Evolutionary conservation across 1,284 basidiomycete species (phyloP), one percentile per base, ranked within the genome.

Genomic region (Ustanciosporium gigantosporum): DNA sequence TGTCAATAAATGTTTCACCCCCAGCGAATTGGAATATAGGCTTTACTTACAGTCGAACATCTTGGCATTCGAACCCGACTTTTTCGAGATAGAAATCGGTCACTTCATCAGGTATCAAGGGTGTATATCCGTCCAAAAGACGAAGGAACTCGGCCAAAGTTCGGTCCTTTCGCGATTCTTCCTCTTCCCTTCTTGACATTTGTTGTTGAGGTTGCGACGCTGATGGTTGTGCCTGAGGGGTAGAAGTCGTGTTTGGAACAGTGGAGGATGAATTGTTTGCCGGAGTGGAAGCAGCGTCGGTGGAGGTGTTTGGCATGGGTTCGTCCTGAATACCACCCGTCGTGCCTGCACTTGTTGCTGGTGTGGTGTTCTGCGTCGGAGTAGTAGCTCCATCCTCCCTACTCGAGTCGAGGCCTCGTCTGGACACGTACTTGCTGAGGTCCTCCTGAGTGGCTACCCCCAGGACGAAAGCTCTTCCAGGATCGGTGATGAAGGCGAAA

Each of bases 11-110:
- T 15, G 8, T 20, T 15, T n/a, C n/a, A n/a, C n/a, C n/a, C n/a
- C n/a, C n/a, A n/a, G n/a, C n/a, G n/a, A n/a, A n/a, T n/a, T 20
- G 16, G 19, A 24, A n/a, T n/a, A n/a, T 29, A 29, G 27, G 11
- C 27, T 29, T n/a, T 23, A 65, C 67, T 40, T 31, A 69, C 62
- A 77, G 52, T 22, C 75, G 64, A 21, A 68, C 51, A 77, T 98
- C 94, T 61, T 92, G 87, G 76, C 90, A 93, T 73, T 97, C 93
- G 79, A 99, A 97, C 0, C 95, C 95, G 17, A 93, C 90, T 53
- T 88, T 84, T 79, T 98, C 92, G 9, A 99, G 85, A 80, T 96
- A 98, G 79, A 94, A 96, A 74, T 96, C 91, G 4, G 94, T 95
- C 14, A 99, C 92, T 79, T 98, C 92, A 77, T 94, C 95, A 2